Evolutionary conservation across 768 basidiomycete genomes (phyloP).

Genomic region (Tulasnella sp.): DNA sequence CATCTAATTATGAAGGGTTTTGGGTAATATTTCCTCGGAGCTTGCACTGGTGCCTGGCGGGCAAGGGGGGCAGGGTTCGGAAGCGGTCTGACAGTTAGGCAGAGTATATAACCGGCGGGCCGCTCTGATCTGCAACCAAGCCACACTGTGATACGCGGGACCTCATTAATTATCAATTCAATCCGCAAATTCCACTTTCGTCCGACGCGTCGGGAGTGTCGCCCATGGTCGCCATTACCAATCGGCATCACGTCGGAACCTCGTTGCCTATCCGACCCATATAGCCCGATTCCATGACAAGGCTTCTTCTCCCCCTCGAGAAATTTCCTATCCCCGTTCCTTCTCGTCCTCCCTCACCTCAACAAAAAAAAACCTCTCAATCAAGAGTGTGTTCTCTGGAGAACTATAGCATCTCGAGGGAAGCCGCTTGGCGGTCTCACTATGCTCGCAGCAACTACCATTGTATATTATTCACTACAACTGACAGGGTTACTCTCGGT

Average conservation of each 20-base stretch:
- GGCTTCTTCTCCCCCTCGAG: not conserved
- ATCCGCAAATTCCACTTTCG: not conserved
- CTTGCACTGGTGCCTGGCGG: not conserved
- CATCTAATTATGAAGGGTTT: not conserved
- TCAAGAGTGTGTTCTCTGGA: not conserved
- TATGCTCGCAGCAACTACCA: constrained; percentile 4
- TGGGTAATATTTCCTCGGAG: not conserved
- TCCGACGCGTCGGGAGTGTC: not conserved
- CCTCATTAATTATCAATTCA: not conserved
- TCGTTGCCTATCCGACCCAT: not conserved
- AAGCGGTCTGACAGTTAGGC: not conserved
- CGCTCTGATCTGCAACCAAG: not conserved
- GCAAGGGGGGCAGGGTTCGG: not conserved
- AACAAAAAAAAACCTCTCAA: not conserved
- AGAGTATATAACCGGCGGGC: not conserved
- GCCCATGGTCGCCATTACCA: not conserved
- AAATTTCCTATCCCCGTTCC: not conserved
- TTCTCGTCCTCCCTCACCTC: not conserved
- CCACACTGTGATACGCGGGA: not conserved
- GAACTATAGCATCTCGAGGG: not conserved
- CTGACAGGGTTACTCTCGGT: not conserved
- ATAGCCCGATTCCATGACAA: not conserved
- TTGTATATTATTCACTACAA: constrained; percentile 5
- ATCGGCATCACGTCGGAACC: not conserved
- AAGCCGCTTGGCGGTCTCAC: not conserved